A percentile compares a stretch with the other conserved stretches of the same genome.
Evolutionary conservation across 2,329 filamentous ascomycete species (phyloP).

Genomic region (Gnomoniopsis smithogilvyi): DNA sequence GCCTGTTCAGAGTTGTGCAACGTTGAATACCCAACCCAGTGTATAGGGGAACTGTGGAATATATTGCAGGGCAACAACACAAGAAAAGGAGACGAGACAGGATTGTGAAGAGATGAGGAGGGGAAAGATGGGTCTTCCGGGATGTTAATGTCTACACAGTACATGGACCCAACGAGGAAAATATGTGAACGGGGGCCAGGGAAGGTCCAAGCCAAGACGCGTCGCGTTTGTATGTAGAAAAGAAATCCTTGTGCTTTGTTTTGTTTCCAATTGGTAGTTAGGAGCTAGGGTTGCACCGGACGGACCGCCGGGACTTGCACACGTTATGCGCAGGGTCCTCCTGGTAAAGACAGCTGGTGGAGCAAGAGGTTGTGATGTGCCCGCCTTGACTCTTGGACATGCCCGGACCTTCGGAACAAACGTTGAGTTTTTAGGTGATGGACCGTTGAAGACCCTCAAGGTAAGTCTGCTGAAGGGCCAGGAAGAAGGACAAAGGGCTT

Average conservation of each 20-base stretch:
- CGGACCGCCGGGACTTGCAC: neutral
- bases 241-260: neutral
- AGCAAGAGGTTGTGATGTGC: neutral
- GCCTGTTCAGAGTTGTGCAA: neutral
- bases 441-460: too few relatives aligned
- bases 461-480: too few relatives aligned
- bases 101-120: slow-evolving; percentile 10
- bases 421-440: too few relatives aligned
- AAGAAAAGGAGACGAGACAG: slow-evolving; percentile 7
- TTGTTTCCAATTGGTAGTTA: neutral
- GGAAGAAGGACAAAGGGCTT: too few relatives aligned
- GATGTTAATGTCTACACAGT: neutral
- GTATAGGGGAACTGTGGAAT: neutral
- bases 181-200: neutral
- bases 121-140: neutral
- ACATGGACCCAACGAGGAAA: neutral
- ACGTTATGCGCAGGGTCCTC: neutral
- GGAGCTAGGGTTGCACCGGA: neutral
- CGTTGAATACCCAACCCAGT: neutral
- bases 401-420: too few relatives aligned
- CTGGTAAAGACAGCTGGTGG: neutral
- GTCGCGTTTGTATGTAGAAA: neutral
- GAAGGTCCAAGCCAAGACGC: neutral
- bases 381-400: neutral
- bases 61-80: neutral